Conservation (phyloP, 2,329 filamentous ascomycete species). For the Podosphaera xanthii region DNA sequence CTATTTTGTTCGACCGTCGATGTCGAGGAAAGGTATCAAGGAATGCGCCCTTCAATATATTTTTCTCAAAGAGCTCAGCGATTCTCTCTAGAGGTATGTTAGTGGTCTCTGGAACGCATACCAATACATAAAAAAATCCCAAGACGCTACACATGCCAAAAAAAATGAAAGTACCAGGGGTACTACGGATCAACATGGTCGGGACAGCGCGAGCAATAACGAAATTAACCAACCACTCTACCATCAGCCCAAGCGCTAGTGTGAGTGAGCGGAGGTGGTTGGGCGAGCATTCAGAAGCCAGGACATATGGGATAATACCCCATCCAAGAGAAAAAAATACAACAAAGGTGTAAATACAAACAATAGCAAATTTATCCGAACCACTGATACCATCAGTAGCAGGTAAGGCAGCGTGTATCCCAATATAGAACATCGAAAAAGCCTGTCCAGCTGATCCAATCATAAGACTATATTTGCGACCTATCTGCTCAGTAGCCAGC, state of each 20-base stretch:
- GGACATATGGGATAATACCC: conserved; percentile 49
- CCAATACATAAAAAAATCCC: background rate
- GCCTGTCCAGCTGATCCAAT: conserved; percentile 42
- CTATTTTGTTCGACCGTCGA: background rate
- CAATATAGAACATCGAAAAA: conserved; percentile 43
- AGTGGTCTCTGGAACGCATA: conserved; percentile 1
- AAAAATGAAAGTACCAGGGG: background rate
- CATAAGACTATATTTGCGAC: conserved; percentile 33
- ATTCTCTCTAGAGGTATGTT: background rate
- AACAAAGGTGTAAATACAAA: conserved; percentile 52
- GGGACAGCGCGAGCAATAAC: conserved; percentile 44
- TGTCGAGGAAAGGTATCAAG: background rate
- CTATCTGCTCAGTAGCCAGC: conserved; percentile 46
- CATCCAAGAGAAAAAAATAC: conserved; percentile 47
- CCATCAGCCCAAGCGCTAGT: conserved; percentile 43
- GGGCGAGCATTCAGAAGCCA: conserved; percentile 47
- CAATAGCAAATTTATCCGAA: conserved; percentile 46
- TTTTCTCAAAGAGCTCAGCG: background rate
- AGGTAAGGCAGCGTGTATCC: conserved; percentile 40
- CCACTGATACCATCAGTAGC: conserved; percentile 30
- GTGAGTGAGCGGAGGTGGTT: conserved; percentile 42
- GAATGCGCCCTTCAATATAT: background rate
- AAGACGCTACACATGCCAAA: background rate
- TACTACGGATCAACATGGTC: conserved; percentile 25
- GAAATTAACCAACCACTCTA: conserved; percentile 56